Percentiles rank a stretch among this genome's conserved stretches.
phyloP scores from a whole-genome alignment of 164 flowering plant species.

The Santalum album region DNA sequence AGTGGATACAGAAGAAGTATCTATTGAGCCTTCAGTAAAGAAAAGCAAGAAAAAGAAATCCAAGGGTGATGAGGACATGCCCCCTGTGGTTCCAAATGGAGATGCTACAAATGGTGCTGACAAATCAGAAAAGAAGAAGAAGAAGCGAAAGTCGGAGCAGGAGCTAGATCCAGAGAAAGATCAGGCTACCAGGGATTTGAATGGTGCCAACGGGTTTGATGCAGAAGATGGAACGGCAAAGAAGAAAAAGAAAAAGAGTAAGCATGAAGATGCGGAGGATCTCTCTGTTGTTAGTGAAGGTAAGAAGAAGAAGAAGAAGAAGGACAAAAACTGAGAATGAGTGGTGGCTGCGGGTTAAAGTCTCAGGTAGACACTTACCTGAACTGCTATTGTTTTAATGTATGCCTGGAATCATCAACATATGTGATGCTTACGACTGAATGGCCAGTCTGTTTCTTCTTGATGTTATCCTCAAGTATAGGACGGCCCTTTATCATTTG shows the following conservation, averaged over 20 bases:
- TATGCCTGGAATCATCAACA: no score
- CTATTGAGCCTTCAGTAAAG: constrained; percentile 28
- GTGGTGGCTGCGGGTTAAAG: no score
- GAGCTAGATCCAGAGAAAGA: constrained; percentile 20
- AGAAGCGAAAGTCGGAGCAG: constrained; percentile 34
- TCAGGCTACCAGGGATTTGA: constrained; percentile 10
- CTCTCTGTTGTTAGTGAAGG: constrained; percentile 25
- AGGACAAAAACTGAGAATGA: constrained; percentile 24
- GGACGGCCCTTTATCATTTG: no score
- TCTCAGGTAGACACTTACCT: no score
- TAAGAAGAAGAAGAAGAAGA: constrained; percentile 50
- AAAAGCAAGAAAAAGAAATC: constrained; percentile 64
- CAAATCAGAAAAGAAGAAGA: constrained; percentile 53
- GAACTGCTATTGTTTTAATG: no score
- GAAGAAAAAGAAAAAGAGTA: constrained; percentile 66
- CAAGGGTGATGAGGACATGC: constrained; percentile 27
- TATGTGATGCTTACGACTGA: no score
- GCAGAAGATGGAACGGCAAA: constrained; percentile 45
- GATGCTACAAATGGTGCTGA: constrained; percentile 27
- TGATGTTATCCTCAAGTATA: no score
- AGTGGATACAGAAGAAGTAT: constrained; percentile 28
- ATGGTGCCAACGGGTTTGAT: constrained; percentile 24
- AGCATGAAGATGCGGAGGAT: constrained; percentile 31
- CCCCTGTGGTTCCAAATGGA: constrained; percentile 33
- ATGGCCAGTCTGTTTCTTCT: no score